These are phyloP conservation scores for Tausonia pullulans DNA, from an alignment of 1,284 basidiomycete species.

Conservation along the genomic window DNA sequence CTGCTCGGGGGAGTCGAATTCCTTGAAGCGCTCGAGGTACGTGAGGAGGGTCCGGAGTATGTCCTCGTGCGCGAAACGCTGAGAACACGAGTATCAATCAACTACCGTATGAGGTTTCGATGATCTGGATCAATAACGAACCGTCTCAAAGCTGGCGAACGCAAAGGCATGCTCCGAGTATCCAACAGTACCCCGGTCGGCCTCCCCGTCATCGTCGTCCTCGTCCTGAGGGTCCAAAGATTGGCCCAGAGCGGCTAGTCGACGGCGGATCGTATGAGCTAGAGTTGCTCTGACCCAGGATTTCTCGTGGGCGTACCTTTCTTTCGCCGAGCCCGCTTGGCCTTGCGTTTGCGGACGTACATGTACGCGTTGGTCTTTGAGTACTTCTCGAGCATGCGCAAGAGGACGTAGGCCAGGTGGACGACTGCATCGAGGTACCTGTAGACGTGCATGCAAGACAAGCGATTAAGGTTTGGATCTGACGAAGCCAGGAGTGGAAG, in stretches of 20 bases:
- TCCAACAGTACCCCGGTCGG: conserved; percentile 44
- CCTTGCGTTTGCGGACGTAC: conserved; percentile 61
- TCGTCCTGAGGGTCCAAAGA: conserved; percentile 16
- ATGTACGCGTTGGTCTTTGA: conserved; percentile 58
- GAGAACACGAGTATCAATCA: background rate
- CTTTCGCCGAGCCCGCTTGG: conserved; percentile 44
- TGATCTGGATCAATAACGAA: conserved; percentile 34
- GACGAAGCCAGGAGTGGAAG: background rate
- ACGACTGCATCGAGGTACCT: conserved; percentile 76
- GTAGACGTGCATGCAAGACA: background rate
- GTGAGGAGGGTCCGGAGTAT: conserved; percentile 68
- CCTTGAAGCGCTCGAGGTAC: conserved; percentile 68
- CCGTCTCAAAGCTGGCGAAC: conserved; percentile 77
- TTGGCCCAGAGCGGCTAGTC: background rate
- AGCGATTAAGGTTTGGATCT: conserved; percentile 26
- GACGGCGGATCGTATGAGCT: background rate
- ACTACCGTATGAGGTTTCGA: background rate
- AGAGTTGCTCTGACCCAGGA: conserved; percentile 10
- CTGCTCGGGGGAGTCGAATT: conserved; percentile 63
- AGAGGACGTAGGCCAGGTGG: conserved; percentile 63
- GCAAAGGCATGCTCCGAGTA: conserved; percentile 77
- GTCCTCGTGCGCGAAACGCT: conserved; percentile 76
- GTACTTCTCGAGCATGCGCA: conserved; percentile 79
- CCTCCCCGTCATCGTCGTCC: conserved; percentile 40
- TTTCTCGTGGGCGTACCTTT: conserved; percentile 12